Evolutionary conservation across 805 yeast genomes (phyloP).

Genomic region (Sugiyamaella chiloensis): DNA sequence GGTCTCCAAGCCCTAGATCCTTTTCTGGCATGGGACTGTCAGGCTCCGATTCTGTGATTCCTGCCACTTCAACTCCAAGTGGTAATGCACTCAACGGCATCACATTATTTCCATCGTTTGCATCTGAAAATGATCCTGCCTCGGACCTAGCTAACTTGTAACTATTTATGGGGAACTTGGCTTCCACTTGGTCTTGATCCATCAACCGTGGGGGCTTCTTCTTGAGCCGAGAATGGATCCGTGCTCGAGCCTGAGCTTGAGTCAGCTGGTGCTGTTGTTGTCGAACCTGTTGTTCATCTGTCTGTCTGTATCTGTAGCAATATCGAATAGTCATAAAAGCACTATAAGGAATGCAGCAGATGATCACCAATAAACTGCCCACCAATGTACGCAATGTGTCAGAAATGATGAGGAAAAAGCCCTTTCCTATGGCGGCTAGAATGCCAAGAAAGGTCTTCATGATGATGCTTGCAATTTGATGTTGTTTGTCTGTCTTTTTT

Average conservation of each 20-base stretch:
- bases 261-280: slow-evolving; percentile 10
- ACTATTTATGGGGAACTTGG: slow-evolving; percentile 31
- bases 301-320: slow-evolving; percentile 30
- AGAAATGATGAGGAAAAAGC: slow-evolving; percentile 9
- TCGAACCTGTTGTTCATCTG: slow-evolving; percentile 15
- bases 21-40: background rate
- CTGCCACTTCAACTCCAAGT: too few relatives aligned
- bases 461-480: too few relatives aligned
- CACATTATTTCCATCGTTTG: too few relatives aligned
- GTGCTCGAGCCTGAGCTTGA: slow-evolving; percentile 13
- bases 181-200: slow-evolving; percentile 29
- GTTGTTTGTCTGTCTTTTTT: too few relatives aligned
- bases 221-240: slow-evolving; percentile 12
- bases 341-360: slow-evolving; percentile 21
- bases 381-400: slow-evolving; percentile 15
- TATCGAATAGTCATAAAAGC: slow-evolving; percentile 32
- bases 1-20: background rate
- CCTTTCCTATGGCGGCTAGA: too few relatives aligned
- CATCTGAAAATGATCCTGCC: too few relatives aligned
- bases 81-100: too few relatives aligned
- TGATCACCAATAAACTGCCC: slow-evolving; percentile 18
- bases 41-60: background rate
- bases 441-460: background rate
- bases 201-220: slow-evolving; percentile 28
- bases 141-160: slow-evolving; percentile 25